A percentile compares a stretch with the other conserved stretches of the same genome.
phyloP scores from a whole-genome alignment of 768 basidiomycete genomes.

The Butyriboletus loyo region DNA sequence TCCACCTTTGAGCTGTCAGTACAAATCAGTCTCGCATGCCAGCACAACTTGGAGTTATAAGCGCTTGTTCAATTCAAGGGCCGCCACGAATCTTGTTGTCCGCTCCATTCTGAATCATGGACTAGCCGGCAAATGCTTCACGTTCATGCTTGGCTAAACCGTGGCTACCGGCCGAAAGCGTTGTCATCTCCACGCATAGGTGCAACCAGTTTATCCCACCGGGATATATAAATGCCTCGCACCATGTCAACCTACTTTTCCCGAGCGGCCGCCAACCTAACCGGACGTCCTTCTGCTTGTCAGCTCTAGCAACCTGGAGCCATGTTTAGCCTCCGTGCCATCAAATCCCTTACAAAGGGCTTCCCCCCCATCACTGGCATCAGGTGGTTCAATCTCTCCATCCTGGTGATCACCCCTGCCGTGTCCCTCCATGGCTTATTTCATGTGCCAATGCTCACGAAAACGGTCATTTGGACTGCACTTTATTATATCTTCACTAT shows the following conservation, averaged over 20 bases:
- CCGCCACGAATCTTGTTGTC: constrained; percentile 17
- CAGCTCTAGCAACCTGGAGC: background rate
- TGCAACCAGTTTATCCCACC: constrained; percentile 19
- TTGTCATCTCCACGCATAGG: constrained; percentile 17
- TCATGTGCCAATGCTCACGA: constrained; percentile 39
- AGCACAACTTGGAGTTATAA: constrained; percentile 4
- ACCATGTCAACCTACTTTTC: constrained; percentile 12
- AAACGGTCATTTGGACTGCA: constrained; percentile 60
- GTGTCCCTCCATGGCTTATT: constrained; percentile 69
- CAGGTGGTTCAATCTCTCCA: constrained; percentile 74
- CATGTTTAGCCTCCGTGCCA: constrained; percentile 9
- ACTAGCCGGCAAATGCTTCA: constrained; percentile 3
- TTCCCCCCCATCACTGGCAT: constrained; percentile 54
- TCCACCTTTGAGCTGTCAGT: constrained; percentile 15
- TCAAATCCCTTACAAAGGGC: constrained; percentile 17
- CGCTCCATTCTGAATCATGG: constrained; percentile 12
- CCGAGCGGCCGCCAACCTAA: constrained; percentile 11
- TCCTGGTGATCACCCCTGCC: constrained; percentile 68
- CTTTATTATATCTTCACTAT: constrained; percentile 86
- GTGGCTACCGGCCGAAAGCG: constrained; percentile 22
- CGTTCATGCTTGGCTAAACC: constrained; percentile 9
- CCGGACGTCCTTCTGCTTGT: background rate
- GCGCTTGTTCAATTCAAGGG: constrained; percentile 6
- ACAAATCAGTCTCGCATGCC: constrained; percentile 17
- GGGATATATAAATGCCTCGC: constrained; percentile 27